A percentile compares a stretch with the other conserved stretches of the same genome.
phyloP scores from a whole-genome alignment of 1,284 basidiomycete genomes.

The Boletus chippewaensis region DNA sequence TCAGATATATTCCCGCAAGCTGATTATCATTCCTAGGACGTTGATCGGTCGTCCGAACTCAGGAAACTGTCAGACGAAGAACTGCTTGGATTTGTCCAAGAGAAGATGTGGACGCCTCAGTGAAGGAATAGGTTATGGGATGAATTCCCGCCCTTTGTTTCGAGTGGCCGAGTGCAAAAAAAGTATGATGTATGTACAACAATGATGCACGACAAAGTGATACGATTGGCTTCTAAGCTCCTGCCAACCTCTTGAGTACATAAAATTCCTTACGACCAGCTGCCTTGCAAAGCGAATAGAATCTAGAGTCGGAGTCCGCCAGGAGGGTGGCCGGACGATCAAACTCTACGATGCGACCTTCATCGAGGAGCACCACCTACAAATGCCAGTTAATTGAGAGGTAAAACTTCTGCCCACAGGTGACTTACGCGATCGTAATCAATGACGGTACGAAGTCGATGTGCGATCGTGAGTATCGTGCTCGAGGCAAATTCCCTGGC shows the following conservation, averaged over 20 bases:
- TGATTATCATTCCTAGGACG: slow-evolving; percentile 37
- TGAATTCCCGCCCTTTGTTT: neutral
- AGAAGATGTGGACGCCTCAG: slow-evolving; percentile 66
- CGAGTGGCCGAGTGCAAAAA: neutral
- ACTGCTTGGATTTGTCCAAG: slow-evolving; percentile 47
- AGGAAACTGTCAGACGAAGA: slow-evolving; percentile 50
- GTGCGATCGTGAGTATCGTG: slow-evolving; percentile 68
- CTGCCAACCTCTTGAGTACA: slow-evolving; percentile 62
- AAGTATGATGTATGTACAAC: slow-evolving; percentile 9
- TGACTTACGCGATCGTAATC: slow-evolving; percentile 54
- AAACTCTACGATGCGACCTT: slow-evolving; percentile 79
- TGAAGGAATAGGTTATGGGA: neutral
- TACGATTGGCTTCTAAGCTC: slow-evolving; percentile 31
- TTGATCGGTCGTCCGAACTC: slow-evolving; percentile 54
- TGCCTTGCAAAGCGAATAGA: slow-evolving; percentile 75
- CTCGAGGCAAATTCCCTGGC: slow-evolving; percentile 56
- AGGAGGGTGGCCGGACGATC: slow-evolving; percentile 67
- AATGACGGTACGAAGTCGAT: slow-evolving; percentile 63
- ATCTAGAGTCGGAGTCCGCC: slow-evolving; percentile 57
- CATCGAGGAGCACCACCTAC: slow-evolving; percentile 82
- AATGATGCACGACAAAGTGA: neutral
- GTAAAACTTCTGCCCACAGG: slow-evolving; percentile 6
- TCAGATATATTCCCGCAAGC: neutral
- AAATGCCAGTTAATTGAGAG: neutral
- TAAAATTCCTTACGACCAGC: slow-evolving; percentile 77